Evolutionary conservation across 2,329 filamentous ascomycete genomes (phyloP), one percentile per base, ranked within the genome.

Genomic region (Colletotrichum tamarilloi): DNA sequence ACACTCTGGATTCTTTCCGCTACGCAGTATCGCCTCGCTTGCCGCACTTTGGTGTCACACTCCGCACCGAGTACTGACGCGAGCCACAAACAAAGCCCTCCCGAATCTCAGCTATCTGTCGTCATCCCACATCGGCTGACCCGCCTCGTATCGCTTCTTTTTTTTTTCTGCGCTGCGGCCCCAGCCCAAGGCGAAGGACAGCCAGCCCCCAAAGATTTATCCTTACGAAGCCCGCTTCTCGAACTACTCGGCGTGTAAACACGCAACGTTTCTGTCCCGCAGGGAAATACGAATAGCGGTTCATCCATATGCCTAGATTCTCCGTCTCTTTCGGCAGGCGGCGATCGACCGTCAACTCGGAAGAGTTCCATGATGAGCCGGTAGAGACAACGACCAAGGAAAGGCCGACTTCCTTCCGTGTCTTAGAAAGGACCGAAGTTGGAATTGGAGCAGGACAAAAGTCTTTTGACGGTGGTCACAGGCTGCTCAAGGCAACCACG

Each of bases 301-400:
- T 78, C 74, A 80, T 82, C 84, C 86, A 86, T 82, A 91, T 91
- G 89, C 88, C 88, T 89, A 90, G 87, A 83, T 91, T 91, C 81
- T 87, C 88, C 75, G 87, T 88, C 79, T 84, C 86, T 75, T 91
- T 91, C 75, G 85, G 84, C 78, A 85, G 87, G 87, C 89, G 89
- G 85, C 91, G 88, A 84, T 89, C 88, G 75, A 86, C 87, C 85
- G 87, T 85, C 75, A 83, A 82, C 83, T 85, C 86, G 74, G 86
- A 89, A 76, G 88, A 87, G 75, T 81, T 87, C 74, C 87, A 89
- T 74, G 85, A 90, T 87, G 87, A 80, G 49, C 79, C 85, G 77
- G 78, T 85, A 81, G 81, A 49, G 42, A 49, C 42, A n/a, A 49
- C 84, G 75, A 77, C 81, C 62, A 83, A 73, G 24, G 58, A 73